A percentile compares a stretch with the other conserved stretches of the same genome.
phyloP scores from a whole-genome alignment of 495 filamentous ascomycete genomes.

The Polyplosphaeria fusca region DNA sequence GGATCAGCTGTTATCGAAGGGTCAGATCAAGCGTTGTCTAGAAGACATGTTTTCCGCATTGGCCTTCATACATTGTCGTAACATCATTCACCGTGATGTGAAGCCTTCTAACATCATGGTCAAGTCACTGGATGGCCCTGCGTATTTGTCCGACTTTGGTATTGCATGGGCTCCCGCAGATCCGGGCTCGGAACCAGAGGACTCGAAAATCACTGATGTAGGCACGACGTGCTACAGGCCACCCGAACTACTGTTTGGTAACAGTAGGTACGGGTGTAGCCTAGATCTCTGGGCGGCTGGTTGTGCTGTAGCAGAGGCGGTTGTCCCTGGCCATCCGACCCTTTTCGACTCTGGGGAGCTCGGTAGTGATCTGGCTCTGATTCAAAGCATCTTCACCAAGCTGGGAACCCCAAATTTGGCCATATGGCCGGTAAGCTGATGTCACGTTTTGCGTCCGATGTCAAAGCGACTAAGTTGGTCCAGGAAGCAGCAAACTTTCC shows the following conservation, averaged over 20 bases:
- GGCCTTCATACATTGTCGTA: slow-evolving; percentile 62
- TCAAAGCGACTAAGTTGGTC: slow-evolving; percentile 7
- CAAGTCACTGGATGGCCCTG: slow-evolving; percentile 61
- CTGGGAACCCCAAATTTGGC: slow-evolving; percentile 77
- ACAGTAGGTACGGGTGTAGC: slow-evolving; percentile 60
- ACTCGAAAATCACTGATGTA: slow-evolving; percentile 82
- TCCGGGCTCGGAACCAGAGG: slow-evolving; percentile 56
- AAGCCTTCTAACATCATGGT: slow-evolving; percentile 90
- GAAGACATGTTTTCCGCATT: slow-evolving; percentile 70
- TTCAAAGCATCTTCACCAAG: slow-evolving; percentile 84
- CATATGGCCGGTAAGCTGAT: slow-evolving; percentile 67
- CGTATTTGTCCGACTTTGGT: slow-evolving; percentile 85
- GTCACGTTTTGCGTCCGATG: not conserved
- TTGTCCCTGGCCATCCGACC: slow-evolving; percentile 45
- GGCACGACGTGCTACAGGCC: slow-evolving; percentile 88
- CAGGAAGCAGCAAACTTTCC: slow-evolving; percentile 56
- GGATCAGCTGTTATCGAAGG: slow-evolving; percentile 41
- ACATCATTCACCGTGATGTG: slow-evolving; percentile 88
- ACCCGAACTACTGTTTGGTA: slow-evolving; percentile 88
- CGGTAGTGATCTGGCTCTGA: slow-evolving; percentile 86
- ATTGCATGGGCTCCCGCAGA: slow-evolving; percentile 75
- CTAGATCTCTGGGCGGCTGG: slow-evolving; percentile 93
- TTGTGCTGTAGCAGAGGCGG: slow-evolving; percentile 68
- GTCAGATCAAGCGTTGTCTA: slow-evolving; percentile 52
- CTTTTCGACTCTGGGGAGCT: slow-evolving; percentile 85